Evolutionary conservation across 257 asterid genomes (phyloP), one percentile per base, ranked within the genome.

Genomic region (Asclepias syriaca): DNA sequence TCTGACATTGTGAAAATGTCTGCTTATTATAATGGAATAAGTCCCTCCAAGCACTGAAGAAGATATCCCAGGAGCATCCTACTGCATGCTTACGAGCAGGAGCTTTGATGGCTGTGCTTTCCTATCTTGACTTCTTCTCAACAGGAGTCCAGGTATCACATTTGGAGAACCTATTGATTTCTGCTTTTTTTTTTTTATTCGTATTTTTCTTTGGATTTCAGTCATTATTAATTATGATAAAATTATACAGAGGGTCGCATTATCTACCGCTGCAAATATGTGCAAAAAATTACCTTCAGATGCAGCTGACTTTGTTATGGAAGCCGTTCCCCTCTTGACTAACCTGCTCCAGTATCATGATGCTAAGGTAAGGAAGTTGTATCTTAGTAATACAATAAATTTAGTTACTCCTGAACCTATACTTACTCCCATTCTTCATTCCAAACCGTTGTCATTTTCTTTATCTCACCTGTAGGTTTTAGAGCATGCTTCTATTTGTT

Each of bases 51-150:
- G 99, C 98, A 64, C 78, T 95, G 82, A 95, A 92, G 81, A 95
- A 95, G 95, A 92, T 95, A 80, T 92, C 99, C 22, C 97, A 86
- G 83, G 99, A 92, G 61, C 96, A 92, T 78, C 99, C 99, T 21
- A 95, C 98, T 82, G 98, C 97, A 74, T 95, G 99, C 84, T 84
- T 95, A 85, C 87, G 98, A 22, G 98, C 98, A 57, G 99, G 99
- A 72, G 99, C 99, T 6, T 88, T 95, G 67, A 95, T 95, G 98
- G 99, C 99, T 15, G 99, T 95, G 81, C 96, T 95, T 74, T 95
- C 99, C 9, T 95, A 95, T 82, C 98, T 92, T 13, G 99, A 95
- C 79, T 95, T 95, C 87, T 95, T 95, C 81, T 89, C 99, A 45
- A 95, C 99, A 11, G 99, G 98, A 51, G 98, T 95, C 66, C 99